phyloP scores from a whole-genome alignment of 345 rosid genomes.

The Melastoma malabathricum region DNA sequence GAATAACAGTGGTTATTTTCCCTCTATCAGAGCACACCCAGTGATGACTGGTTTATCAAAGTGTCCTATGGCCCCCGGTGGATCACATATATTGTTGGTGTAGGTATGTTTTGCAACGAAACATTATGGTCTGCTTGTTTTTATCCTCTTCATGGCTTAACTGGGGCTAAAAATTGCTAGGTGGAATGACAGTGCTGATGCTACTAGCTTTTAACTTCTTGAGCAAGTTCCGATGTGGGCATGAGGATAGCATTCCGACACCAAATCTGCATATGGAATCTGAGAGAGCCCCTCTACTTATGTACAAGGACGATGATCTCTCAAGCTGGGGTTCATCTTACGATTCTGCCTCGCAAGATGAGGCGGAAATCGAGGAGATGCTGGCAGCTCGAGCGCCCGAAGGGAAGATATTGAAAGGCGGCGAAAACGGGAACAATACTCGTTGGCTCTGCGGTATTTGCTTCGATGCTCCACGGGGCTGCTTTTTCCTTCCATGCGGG shows the following conservation, averaged over 20 bases:
- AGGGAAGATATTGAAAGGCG: slow-evolving; percentile 30
- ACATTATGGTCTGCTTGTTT: background rate
- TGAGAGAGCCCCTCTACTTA: slow-evolving; percentile 61
- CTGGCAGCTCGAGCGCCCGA: slow-evolving; percentile 24
- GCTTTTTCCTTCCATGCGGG: slow-evolving; percentile 99
- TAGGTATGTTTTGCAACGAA: slow-evolving; percentile 31
- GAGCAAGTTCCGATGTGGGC: slow-evolving; percentile 34
- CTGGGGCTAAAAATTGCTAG: slow-evolving; percentile 15
- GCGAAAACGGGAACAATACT: slow-evolving; percentile 55
- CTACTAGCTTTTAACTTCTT: slow-evolving; percentile 40
- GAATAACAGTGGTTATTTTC: too few relatives aligned
- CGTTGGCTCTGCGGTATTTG: slow-evolving; percentile 92
- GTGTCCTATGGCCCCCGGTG: slow-evolving; percentile 84
- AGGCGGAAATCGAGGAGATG: slow-evolving; percentile 50
- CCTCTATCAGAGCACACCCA: slow-evolving; percentile 27
- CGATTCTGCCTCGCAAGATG: slow-evolving; percentile 65
- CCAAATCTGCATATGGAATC: slow-evolving; percentile 24
- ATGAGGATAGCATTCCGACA: slow-evolving; percentile 23
- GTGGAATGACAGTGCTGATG: slow-evolving; percentile 60
- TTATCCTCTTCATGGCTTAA: background rate
- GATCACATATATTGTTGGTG: slow-evolving; percentile 75
- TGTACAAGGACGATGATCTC: slow-evolving; percentile 70
- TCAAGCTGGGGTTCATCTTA: slow-evolving; percentile 92
- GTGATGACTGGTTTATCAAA: slow-evolving; percentile 52
- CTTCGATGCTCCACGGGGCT: slow-evolving; percentile 95